These are phyloP conservation scores for Sporothrix mexicana DNA, from an alignment of 2,329 filamentous ascomycete species.

Conservation along the genomic window DNA sequence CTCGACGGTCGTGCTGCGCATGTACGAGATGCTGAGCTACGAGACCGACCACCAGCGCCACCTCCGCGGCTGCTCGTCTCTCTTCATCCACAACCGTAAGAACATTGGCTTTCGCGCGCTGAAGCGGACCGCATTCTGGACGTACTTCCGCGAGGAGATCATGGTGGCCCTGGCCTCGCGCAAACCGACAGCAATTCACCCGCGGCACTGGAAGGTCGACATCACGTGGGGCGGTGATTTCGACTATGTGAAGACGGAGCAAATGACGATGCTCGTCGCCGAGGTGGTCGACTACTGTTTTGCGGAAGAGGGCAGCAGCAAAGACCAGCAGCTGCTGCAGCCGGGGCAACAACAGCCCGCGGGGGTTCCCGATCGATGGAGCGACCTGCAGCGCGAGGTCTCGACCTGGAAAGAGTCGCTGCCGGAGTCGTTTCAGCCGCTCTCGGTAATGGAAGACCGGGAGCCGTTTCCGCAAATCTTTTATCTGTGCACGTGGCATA, in stretches of 20 bases:
- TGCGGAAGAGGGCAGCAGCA: not conserved
- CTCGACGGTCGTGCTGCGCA: conserved; percentile 26
- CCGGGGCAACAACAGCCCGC: not conserved
- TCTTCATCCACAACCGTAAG: conserved; percentile 25
- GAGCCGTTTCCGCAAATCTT: conserved; percentile 14
- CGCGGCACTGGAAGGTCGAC: conserved; percentile 23
- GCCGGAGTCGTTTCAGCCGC: conserved; percentile 26
- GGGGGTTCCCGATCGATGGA: conserved; percentile 13
- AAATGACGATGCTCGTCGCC: conserved; percentile 26
- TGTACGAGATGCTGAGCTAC: conserved; percentile 27
- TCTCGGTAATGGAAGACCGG: conserved; percentile 1
- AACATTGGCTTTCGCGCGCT: conserved; percentile 27
- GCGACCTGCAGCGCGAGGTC: conserved; percentile 16
- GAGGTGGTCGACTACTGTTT: conserved; percentile 24
- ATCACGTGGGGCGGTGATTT: conserved; percentile 27
- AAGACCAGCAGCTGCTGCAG: not conserved
- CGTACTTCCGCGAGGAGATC: conserved; percentile 28
- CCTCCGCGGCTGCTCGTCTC: conserved; percentile 20
- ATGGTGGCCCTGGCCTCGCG: conserved; percentile 20
- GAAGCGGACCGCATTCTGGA: conserved; percentile 26
- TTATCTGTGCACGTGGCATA: conserved; percentile 24
- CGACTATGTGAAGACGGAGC: conserved; percentile 24
- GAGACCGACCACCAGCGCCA: conserved; percentile 22
- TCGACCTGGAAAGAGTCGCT: conserved; percentile 12
- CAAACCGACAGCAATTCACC: conserved; percentile 8